These are phyloP conservation scores for Pseudocercospora eumusae DNA, from an alignment of 2,329 filamentous ascomycete genomes.

Conservation along the genomic window DNA sequence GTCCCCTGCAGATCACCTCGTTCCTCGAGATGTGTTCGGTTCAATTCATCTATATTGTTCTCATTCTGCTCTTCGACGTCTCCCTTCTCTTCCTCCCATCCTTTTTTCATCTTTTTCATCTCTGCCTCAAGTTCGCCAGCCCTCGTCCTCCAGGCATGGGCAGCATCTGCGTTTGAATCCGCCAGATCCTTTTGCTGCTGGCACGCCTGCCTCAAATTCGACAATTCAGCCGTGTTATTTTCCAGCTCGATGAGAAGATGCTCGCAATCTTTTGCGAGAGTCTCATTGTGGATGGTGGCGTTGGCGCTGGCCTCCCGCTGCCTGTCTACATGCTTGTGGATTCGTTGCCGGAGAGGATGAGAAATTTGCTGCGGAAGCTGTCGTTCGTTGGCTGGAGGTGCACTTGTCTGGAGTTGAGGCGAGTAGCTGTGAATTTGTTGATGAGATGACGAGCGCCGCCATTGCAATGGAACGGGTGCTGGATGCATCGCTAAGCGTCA, in stretches of 20 bases:
- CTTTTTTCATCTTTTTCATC: neutral
- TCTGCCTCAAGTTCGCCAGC: neutral
- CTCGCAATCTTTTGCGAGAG: neutral
- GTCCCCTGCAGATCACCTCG: neutral
- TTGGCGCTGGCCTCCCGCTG: neutral
- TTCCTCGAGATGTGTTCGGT: neutral
- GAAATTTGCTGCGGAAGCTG: too few species aligned
- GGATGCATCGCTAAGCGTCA: too few species aligned
- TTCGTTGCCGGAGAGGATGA: too few species aligned
- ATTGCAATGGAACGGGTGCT: too few species aligned
- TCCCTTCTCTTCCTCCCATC: neutral
- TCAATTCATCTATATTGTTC: neutral
- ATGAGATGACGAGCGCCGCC: too few species aligned
- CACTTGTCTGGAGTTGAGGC: too few species aligned
- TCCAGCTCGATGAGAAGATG: neutral
- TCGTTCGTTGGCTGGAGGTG: too few species aligned
- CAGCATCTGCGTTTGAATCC: neutral
- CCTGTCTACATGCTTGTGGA: neutral
- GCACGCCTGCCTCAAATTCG: neutral
- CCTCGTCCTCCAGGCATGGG: neutral
- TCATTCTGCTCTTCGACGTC: neutral
- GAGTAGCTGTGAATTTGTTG: too few species aligned
- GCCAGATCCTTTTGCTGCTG: neutral
- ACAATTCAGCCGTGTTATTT: neutral
- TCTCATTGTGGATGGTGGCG: neutral